Percentiles rank a stretch among this genome's conserved stretches.
Evolutionary conservation across 805 yeast genomes (phyloP).

Genomic region (Monosporozyma solicola): DNA sequence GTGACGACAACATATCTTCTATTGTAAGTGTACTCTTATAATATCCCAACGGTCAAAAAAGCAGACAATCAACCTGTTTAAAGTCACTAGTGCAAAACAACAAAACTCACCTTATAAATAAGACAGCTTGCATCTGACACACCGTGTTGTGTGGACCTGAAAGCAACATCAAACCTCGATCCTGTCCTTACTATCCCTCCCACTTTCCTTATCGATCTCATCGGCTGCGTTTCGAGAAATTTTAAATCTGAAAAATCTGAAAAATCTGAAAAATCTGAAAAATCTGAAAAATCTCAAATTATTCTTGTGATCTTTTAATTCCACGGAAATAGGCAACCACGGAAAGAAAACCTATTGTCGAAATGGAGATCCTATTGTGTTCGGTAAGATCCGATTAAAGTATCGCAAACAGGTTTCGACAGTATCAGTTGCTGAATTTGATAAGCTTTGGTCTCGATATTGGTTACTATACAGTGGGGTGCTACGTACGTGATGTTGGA

Average conservation of each 20-base stretch:
- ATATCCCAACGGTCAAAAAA: no score
- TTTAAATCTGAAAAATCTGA: not conserved
- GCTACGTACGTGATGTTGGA: no score
- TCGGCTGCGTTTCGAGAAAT: not conserved
- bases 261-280: not conserved
- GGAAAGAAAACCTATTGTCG: not conserved
- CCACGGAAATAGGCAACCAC: not conserved
- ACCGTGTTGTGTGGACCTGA: not conserved
- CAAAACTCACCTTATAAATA: no score
- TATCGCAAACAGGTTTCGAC: not conserved
- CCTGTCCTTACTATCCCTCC: not conserved
- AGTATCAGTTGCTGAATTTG: not conserved
- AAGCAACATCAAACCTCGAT: not conserved
- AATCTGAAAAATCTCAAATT: no score
- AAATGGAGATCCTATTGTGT: not conserved
- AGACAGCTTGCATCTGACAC: not conserved
- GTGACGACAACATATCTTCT: conserved; percentile 6
- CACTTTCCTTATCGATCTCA: not conserved
- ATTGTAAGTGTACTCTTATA: not conserved
- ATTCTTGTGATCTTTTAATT: not conserved
- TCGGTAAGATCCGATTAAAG: not conserved
- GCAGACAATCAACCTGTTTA: no score
- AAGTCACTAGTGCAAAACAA: no score
- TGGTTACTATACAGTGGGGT: not conserved
- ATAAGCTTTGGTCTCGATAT: not conserved